Percentiles rank a stretch among this genome's conserved stretches.
phyloP scores from a whole-genome alignment of 2,329 filamentous ascomycete genomes.

The Magnaporthiopsis incrustans region DNA sequence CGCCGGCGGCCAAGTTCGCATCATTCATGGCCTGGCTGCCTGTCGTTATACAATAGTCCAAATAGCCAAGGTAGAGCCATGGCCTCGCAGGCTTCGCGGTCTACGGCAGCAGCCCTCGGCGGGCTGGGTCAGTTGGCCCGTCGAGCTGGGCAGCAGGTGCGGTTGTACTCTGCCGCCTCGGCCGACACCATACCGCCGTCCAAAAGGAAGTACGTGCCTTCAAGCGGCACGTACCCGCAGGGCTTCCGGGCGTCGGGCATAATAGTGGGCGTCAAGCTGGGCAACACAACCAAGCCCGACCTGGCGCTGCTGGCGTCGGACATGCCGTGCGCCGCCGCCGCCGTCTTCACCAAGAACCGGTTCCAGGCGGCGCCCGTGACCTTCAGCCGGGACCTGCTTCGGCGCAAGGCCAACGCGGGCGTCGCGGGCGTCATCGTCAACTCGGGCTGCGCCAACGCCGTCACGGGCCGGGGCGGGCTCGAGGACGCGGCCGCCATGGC shows the following conservation, averaged over 20 bases:
- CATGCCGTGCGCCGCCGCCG: constrained; percentile 74
- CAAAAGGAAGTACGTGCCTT: constrained; percentile 88
- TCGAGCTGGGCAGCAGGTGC: constrained; percentile 17
- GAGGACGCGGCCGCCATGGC: constrained; percentile 87
- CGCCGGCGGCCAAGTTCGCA: neutral
- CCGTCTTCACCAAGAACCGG: constrained; percentile 96
- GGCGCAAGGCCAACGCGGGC: constrained; percentile 56
- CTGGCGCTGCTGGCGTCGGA: constrained; percentile 84
- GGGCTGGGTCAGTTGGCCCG: constrained; percentile 3
- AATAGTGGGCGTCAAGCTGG: constrained; percentile 87
- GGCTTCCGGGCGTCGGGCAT: constrained; percentile 84
- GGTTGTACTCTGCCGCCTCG: constrained; percentile 52
- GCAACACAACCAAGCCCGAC: constrained; percentile 86
- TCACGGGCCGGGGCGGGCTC: constrained; percentile 82
- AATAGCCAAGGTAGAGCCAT: neutral
- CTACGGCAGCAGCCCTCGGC: constrained; percentile 5
- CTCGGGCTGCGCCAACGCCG: constrained; percentile 93
- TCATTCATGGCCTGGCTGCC: neutral
- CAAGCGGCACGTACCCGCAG: constrained; percentile 76
- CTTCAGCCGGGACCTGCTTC: constrained; percentile 67
- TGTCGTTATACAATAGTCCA: neutral
- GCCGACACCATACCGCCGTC: constrained; percentile 58
- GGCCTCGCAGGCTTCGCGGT: neutral
- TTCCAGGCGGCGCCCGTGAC: constrained; percentile 96
- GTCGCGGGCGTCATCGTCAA: constrained; percentile 84